These are phyloP conservation scores for Collybiopsis confluens DNA, from an alignment of 768 basidiomycete species.

Conservation along the genomic window DNA sequence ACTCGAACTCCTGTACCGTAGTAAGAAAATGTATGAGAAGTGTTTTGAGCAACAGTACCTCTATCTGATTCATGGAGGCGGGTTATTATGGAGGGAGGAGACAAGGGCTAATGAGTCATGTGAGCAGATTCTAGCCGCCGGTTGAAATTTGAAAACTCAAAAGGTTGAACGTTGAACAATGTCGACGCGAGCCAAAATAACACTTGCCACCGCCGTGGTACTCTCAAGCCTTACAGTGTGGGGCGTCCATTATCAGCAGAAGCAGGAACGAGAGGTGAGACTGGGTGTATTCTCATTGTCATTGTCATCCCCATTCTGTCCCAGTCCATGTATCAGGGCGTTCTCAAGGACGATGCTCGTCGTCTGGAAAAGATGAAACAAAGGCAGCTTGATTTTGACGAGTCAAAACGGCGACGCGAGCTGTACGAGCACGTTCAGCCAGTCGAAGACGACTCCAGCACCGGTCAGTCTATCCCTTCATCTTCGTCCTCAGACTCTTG, in stretches of 20 bases:
- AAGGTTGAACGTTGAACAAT: too few relatives aligned
- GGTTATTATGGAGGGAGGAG: conserved; percentile 18
- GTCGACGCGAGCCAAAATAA: conserved; percentile 72
- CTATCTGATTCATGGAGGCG: conserved; percentile 6
- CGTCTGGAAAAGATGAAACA: conserved; percentile 65
- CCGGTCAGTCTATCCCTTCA: not conserved
- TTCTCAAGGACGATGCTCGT: conserved; percentile 83
- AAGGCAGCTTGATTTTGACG: conserved; percentile 57
- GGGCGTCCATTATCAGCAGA: conserved; percentile 87
- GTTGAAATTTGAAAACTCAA: conserved; percentile 2
- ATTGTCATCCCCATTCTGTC: conserved; percentile 8
- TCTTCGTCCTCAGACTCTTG: not conserved
- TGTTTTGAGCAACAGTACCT: not conserved
- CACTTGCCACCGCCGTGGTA: conserved; percentile 62
- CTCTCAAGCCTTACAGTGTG: conserved; percentile 72
- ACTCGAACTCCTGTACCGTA: conserved; percentile 81
- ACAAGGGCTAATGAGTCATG: conserved; percentile 10
- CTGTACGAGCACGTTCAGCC: conserved; percentile 55
- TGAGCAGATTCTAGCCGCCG: not conserved
- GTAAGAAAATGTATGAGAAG: too few relatives aligned
- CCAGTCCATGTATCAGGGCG: conserved; percentile 90
- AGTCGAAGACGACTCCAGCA: conserved; percentile 21
- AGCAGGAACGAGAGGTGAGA: conserved; percentile 72
- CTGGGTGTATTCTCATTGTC: not conserved
- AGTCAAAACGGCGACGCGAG: conserved; percentile 60